Base-by-base conservation (phyloP, 2,329 filamentous ascomycete species). In the Gliomastix tumulicola region DNA sequence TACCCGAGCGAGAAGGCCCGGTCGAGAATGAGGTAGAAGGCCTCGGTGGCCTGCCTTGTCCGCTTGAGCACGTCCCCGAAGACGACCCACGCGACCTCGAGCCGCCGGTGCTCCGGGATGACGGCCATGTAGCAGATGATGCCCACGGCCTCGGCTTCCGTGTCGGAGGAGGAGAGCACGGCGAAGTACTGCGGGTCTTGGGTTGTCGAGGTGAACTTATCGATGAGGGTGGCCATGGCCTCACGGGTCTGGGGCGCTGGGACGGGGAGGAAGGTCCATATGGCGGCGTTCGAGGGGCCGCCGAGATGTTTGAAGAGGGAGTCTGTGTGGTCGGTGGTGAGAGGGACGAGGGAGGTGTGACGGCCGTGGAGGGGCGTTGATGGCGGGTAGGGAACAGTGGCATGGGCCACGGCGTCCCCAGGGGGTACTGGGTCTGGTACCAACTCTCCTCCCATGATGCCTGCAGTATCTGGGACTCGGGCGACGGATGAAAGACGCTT, bases 81-180 rank as follows among this genome's bases (percentile, higher is more conserved):
- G 10, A 78, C 54, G 13, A 82, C 59, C 41, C 60, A 58, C 4
- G 79, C 79, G 17, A 82, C 66, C 45, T 83, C 79, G 2, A 81
- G 55, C 17, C 62, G 58, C 3, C 68, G 62, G 37, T 80, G 61
- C 0, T 48, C 43, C 0, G 68, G 60, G 6, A 65, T 57, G 34
- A 75, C 69, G 36, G 63, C 63, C 46, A 79, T 52, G 38, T 68
- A 69, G 1, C 56, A 45, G 45, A 61, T 47, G 28, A 59, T 54
- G 2, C 71, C 71, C 1, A 70, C 49, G 0, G 61, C 49, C 35
- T 62, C 60, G 10, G 55, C 49, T 47, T 31, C 23, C 11, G 12
- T 41, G 43, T 12, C 34, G n/a, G n/a, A n/a, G n/a, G n/a, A n/a
- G n/a, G n/a, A n/a, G 13, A 69, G 49, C 18, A 75, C 59, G 11